phyloP scores from a whole-genome alignment of 1,284 basidiomycete genomes.

The Leccinum brunneo-olivaceum region DNA sequence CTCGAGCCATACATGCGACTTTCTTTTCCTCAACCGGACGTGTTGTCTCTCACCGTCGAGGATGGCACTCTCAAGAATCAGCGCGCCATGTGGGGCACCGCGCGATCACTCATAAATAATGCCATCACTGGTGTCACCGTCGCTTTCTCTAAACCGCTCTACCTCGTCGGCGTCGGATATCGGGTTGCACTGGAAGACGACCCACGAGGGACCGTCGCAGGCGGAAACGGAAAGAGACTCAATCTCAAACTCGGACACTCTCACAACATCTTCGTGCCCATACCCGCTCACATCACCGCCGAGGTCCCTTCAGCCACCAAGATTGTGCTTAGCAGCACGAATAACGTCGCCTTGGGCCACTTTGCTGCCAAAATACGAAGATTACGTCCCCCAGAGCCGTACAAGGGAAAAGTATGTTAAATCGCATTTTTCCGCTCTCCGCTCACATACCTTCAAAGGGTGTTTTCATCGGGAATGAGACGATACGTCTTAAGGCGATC shows the following conservation, averaged over 20 bases:
- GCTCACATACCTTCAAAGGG: slow-evolving; percentile 46
- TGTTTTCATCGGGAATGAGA: slow-evolving; percentile 87
- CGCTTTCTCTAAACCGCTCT: slow-evolving; percentile 79
- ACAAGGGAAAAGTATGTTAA: slow-evolving; percentile 85
- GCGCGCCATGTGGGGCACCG: slow-evolving; percentile 89
- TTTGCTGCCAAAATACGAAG: slow-evolving; percentile 84
- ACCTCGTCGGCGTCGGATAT: slow-evolving; percentile 94
- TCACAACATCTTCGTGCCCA: slow-evolving; percentile 78
- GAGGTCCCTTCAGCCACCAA: slow-evolving; percentile 68
- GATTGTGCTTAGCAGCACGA: slow-evolving; percentile 61
- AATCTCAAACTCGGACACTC: slow-evolving; percentile 91
- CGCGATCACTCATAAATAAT: slow-evolving; percentile 83
- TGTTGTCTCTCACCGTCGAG: slow-evolving; percentile 61
- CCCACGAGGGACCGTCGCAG: slow-evolving; percentile 56
- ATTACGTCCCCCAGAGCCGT: slow-evolving; percentile 90
- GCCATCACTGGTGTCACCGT: slow-evolving; percentile 86
- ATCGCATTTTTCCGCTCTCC: slow-evolving; percentile 2
- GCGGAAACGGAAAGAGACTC: slow-evolving; percentile 57
- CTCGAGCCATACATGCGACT: slow-evolving; percentile 68
- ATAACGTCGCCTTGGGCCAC: slow-evolving; percentile 75
- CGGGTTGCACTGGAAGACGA: slow-evolving; percentile 84
- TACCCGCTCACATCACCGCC: slow-evolving; percentile 75
- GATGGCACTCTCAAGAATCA: slow-evolving; percentile 71
- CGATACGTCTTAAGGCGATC: slow-evolving; percentile 82
- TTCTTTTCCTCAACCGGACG: slow-evolving; percentile 43